Evolutionary conservation across 169 alveolate species (phyloP).

Genomic region (Cryptosporidium andersoni): DNA sequence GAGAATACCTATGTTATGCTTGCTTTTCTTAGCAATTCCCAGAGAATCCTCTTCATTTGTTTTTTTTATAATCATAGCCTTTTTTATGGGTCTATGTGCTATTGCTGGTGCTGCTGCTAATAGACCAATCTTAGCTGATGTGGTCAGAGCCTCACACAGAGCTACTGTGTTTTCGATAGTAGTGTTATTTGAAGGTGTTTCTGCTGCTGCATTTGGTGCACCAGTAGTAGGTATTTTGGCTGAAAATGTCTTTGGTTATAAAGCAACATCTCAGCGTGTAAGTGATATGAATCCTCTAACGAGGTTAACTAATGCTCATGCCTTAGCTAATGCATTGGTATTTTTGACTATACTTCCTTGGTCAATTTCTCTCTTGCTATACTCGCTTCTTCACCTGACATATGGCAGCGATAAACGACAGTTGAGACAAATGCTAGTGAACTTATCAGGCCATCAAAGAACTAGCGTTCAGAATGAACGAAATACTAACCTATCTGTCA

Average conservation of each 20-base stretch:
- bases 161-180: slow-evolving; percentile 87
- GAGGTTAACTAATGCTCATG: slow-evolving; percentile 82
- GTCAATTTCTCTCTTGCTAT: slow-evolving; percentile 81
- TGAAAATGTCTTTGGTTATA: slow-evolving; percentile 85
- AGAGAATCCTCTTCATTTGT: slow-evolving; percentile 72
- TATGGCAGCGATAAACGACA: slow-evolving; percentile 75
- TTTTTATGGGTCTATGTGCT: slow-evolving; percentile 85
- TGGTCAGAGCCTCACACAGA: slow-evolving; percentile 87
- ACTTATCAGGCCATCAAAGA: slow-evolving; percentile 43
- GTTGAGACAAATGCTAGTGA: slow-evolving; percentile 11
- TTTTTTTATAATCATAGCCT: slow-evolving; percentile 74
- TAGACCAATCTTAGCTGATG: slow-evolving; percentile 87
- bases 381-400: slow-evolving; percentile 82
- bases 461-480: neutral
- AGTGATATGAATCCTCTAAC: slow-evolving; percentile 80
- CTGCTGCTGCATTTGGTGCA: slow-evolving; percentile 86
- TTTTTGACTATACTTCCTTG: slow-evolving; percentile 83
- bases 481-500: too few species aligned
- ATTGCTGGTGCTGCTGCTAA: slow-evolving; percentile 90
- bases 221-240: slow-evolving; percentile 87
- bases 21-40: slow-evolving; percentile 78
- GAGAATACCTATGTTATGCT: slow-evolving; percentile 78
- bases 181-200: slow-evolving; percentile 86
- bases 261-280: slow-evolving; percentile 78
- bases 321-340: slow-evolving; percentile 83